Evolutionary conservation across 306 rosid species (phyloP).

Genomic region (Lablab purpureus): DNA sequence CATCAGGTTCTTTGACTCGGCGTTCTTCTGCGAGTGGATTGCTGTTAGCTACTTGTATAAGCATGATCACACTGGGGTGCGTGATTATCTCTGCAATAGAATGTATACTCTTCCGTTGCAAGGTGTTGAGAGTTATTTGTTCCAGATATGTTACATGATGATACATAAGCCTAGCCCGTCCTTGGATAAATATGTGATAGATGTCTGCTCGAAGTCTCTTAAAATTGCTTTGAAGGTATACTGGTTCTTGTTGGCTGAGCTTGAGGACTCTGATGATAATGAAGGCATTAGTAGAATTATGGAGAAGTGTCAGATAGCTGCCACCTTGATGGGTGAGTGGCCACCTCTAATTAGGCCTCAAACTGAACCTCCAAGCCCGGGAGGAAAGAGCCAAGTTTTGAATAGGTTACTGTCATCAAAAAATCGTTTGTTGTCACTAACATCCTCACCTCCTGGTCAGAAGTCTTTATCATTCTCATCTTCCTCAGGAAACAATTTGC

Average conservation of each 20-base stretch:
- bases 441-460: slow-evolving; percentile 77
- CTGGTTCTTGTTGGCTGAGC: slow-evolving; percentile 94
- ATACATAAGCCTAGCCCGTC: slow-evolving; percentile 97
- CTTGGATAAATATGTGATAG: slow-evolving; percentile 94
- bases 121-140: slow-evolving; percentile 96
- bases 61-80: slow-evolving; percentile 95
- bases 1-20: slow-evolving; percentile 94
- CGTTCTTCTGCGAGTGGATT: slow-evolving; percentile 99
- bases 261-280: slow-evolving; percentile 93
- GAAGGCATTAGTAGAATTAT: slow-evolving; percentile 93
- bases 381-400: slow-evolving; percentile 86
- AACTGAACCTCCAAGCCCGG: slow-evolving; percentile 63
- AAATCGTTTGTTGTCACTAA: slow-evolving; percentile 76
- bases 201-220: slow-evolving; percentile 87
- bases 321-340: slow-evolving; percentile 97
- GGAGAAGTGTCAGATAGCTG: slow-evolving; percentile 90
- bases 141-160: slow-evolving; percentile 97
- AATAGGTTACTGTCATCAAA: slow-evolving; percentile 80
- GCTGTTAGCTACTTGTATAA: slow-evolving; percentile 98
- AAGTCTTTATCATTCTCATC: slow-evolving; percentile 76
- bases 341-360: slow-evolving; percentile 72
- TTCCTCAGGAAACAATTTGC: slow-evolving; percentile 62
- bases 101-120: slow-evolving; percentile 95
- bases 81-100: slow-evolving; percentile 94
- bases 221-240: slow-evolving; percentile 96